Conservation (phyloP, 176 grass and related monocot genomes). For the Microstegium vimineum region DNA sequence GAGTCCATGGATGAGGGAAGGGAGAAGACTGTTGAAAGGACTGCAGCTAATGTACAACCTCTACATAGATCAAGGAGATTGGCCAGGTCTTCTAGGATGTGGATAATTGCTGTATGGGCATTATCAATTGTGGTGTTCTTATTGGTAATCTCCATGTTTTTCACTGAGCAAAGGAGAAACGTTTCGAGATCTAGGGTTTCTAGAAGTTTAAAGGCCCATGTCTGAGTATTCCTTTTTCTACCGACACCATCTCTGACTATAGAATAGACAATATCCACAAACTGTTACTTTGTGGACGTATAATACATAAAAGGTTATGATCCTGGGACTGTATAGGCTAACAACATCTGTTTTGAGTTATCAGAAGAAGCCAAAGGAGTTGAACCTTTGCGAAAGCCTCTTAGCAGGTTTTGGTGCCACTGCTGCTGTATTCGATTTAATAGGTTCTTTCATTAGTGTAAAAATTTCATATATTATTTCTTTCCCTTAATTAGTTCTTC, state of each 20-base stretch:
- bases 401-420: slow-evolving; percentile 14
- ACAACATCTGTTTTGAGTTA: slow-evolving; percentile 16
- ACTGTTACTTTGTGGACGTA: slow-evolving; percentile 1
- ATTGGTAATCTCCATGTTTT: slow-evolving; percentile 54
- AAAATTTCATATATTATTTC: neutral
- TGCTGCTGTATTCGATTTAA: slow-evolving; percentile 5
- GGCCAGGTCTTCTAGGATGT: slow-evolving; percentile 42
- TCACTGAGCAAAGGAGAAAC: slow-evolving; percentile 51
- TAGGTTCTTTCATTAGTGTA: slow-evolving; percentile 12
- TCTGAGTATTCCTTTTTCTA: slow-evolving; percentile 6
- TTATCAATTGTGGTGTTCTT: slow-evolving; percentile 61
- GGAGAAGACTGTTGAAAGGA: slow-evolving; percentile 4
- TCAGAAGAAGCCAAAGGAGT: neutral
- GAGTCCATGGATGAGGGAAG: slow-evolving; percentile 20
- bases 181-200: slow-evolving; percentile 47
- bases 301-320: slow-evolving; percentile 25
- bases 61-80: slow-evolving; percentile 37
- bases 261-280: slow-evolving; percentile 28
- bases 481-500: neutral
- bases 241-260: neutral
- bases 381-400: neutral
- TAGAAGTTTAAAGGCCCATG: slow-evolving; percentile 58
- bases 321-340: neutral
- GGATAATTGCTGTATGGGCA: slow-evolving; percentile 72
- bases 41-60: slow-evolving; percentile 2